Conservation (phyloP, 257 asterid genomes). For the Solanum boliviense region DNA sequence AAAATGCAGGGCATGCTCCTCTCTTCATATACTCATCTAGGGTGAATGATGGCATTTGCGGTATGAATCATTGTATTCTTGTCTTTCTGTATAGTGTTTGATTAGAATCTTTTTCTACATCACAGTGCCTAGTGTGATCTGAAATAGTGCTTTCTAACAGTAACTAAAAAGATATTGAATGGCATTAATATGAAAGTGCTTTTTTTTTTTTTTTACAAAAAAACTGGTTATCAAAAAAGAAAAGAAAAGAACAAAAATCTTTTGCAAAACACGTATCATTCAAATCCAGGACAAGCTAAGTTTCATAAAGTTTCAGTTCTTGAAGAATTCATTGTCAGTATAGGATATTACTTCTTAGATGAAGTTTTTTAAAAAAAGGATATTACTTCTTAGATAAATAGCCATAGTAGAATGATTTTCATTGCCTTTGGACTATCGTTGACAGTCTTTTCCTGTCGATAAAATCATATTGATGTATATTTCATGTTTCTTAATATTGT, state of each 20-base stretch:
- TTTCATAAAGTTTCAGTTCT: neutral
- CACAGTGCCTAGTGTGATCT: neutral
- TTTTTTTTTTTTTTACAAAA: neutral
- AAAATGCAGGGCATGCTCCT: slow-evolving; percentile 76
- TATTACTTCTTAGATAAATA: neutral
- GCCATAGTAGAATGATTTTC: neutral
- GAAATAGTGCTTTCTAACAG: neutral
- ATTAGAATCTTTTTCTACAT: neutral
- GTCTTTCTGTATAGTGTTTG: neutral
- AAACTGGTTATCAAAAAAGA: neutral
- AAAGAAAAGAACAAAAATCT: neutral
- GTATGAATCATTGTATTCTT: slow-evolving; percentile 21
- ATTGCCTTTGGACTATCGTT: neutral
- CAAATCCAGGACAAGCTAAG: neutral
- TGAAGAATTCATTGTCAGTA: neutral
- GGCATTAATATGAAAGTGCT: neutral
- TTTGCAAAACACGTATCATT: neutral
- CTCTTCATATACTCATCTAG: slow-evolving; percentile 59
- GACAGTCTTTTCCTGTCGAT: neutral
- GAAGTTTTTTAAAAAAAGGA: neutral
- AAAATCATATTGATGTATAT: neutral
- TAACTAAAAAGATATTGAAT: neutral
- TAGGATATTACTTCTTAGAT: neutral
- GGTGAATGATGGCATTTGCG: slow-evolving; percentile 93
- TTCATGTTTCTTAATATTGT: neutral